Evolutionary conservation across 179 eudicot genomes (phyloP).

Genomic region (Vitellaria paradoxa): DNA sequence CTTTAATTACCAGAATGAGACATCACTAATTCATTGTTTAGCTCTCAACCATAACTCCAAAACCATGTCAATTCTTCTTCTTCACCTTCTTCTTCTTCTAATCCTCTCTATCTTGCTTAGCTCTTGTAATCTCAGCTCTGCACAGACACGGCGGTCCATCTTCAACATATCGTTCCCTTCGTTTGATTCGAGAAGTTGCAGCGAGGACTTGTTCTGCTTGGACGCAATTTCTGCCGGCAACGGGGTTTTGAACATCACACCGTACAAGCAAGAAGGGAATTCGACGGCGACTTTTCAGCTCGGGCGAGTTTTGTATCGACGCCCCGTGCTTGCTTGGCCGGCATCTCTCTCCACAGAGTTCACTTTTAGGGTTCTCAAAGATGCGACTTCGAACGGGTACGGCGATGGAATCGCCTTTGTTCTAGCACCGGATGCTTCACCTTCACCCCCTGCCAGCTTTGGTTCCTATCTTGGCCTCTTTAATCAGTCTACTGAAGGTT

Average conservation of each 20-base stretch:
- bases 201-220: neutral
- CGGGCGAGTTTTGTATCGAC: neutral
- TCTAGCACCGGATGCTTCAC: conserved; percentile 4
- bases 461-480: conserved; percentile 16
- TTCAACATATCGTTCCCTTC: neutral
- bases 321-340: neutral
- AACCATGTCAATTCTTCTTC: too few relatives aligned
- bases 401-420: conserved; percentile 22
- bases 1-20: too few relatives aligned
- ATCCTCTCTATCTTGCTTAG: too few relatives aligned
- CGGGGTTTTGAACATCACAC: neutral
- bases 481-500: conserved; percentile 15
- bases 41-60: too few relatives aligned
- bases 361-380: neutral
- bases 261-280: neutral
- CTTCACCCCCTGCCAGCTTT: conserved; percentile 1
- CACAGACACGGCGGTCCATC: too few relatives aligned
- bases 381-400: neutral
- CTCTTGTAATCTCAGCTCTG: too few relatives aligned
- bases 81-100: too few relatives aligned
- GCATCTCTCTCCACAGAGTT: neutral
- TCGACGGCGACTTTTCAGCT: too few relatives aligned
- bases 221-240: neutral
- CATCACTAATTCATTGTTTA: too few relatives aligned
- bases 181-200: neutral